These are phyloP conservation scores for Elsinoe ampelina DNA, from an alignment of 2,329 filamentous ascomycete species.

Conservation along the genomic window DNA sequence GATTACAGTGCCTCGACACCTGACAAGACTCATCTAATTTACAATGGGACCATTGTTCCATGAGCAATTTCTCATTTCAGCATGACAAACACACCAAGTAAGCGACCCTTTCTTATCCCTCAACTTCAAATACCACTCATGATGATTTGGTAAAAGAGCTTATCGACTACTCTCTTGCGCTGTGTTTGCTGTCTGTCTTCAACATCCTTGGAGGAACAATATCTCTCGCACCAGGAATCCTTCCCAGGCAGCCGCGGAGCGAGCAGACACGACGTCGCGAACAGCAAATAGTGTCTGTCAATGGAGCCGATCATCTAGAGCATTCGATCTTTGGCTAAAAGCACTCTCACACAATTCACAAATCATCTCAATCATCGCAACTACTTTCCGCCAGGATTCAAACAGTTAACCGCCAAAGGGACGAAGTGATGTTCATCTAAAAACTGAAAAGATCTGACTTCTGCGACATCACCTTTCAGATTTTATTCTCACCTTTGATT, in stretches of 20 bases:
- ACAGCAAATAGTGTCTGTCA: slow-evolving; percentile 17
- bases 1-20: too few relatives aligned
- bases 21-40: too few relatives aligned
- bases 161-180: slow-evolving; percentile 32
- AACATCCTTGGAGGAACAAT: background rate
- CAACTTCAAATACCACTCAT: slow-evolving; percentile 22
- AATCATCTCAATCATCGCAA: background rate
- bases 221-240: slow-evolving; percentile 1
- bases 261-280: slow-evolving; percentile 7
- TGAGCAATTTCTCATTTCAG: background rate
- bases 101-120: background rate
- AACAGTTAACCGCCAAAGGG: slow-evolving; percentile 24
- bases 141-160: slow-evolving; percentile 61
- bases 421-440: slow-evolving; percentile 40
- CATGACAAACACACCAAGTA: background rate
- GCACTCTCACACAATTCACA: slow-evolving; percentile 21
- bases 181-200: slow-evolving; percentile 8
- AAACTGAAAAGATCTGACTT: slow-evolving; percentile 75
- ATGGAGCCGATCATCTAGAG: slow-evolving; percentile 22
- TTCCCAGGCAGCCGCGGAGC: background rate
- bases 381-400: background rate
- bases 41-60: too few relatives aligned
- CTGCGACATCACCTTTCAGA: background rate
- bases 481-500: background rate
- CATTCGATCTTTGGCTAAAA: slow-evolving; percentile 21